phyloP scores from a whole-genome alignment of 129 eudicot genomes.

The Flaveria sonorensis region DNA sequence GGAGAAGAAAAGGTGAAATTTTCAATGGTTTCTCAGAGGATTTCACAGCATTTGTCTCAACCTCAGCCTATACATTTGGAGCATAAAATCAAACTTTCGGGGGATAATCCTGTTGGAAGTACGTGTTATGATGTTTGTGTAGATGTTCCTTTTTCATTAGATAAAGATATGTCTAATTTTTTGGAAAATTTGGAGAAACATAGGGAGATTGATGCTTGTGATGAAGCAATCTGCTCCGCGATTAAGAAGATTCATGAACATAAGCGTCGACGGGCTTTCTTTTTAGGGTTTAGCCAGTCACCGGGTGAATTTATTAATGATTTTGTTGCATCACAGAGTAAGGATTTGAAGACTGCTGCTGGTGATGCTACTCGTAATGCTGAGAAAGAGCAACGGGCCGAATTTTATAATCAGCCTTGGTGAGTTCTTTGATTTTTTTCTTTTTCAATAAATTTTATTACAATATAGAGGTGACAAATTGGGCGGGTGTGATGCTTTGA shows the following conservation, averaged over 20 bases:
- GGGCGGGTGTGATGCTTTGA: background rate
- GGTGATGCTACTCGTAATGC: constrained; percentile 65
- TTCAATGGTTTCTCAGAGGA: constrained; percentile 57
- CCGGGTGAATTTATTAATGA: constrained; percentile 82
- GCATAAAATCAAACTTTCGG: constrained; percentile 82
- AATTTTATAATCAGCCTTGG: constrained; percentile 89
- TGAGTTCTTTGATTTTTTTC: constrained; percentile 29
- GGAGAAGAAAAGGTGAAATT: constrained; percentile 90
- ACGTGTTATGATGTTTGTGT: constrained; percentile 93
- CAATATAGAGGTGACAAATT: constrained; percentile 2
- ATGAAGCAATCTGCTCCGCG: constrained; percentile 72
- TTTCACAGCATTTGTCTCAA: constrained; percentile 63
- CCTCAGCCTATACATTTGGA: constrained; percentile 87
- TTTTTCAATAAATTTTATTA: background rate
- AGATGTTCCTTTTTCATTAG: constrained; percentile 65
- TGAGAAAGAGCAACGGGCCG: constrained; percentile 73
- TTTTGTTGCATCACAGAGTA: constrained; percentile 77
- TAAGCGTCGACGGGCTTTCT: constrained; percentile 72
- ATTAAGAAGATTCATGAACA: constrained; percentile 89
- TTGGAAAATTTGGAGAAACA: constrained; percentile 66
- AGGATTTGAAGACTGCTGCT: constrained; percentile 76
- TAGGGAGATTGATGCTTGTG: constrained; percentile 78
- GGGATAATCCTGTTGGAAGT: constrained; percentile 57
- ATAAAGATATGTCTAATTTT: constrained; percentile 70
- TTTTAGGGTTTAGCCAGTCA: constrained; percentile 94